Evolutionary conservation across 2,329 filamentous ascomycete genomes (phyloP).

Genomic region (Colletotrichum cordylinicola): DNA sequence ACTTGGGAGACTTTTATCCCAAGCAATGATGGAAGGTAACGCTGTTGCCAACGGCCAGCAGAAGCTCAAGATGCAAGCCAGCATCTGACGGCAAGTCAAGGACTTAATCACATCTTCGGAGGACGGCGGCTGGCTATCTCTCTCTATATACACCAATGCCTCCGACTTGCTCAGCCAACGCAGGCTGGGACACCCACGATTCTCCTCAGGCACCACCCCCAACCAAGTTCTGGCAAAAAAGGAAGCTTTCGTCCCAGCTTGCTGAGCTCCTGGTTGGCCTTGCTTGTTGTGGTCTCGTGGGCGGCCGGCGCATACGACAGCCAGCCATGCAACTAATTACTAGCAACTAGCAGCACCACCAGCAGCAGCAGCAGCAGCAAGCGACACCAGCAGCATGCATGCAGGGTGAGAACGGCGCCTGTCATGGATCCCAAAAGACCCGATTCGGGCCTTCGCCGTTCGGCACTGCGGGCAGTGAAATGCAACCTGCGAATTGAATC

Average conservation of each 20-base stretch:
- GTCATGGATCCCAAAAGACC: background rate
- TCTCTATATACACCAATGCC: background rate
- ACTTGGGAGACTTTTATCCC: background rate
- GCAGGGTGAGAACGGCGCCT: background rate
- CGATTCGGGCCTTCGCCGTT: background rate
- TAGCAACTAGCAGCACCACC: background rate
- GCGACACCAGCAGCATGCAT: background rate
- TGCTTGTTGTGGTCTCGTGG: background rate
- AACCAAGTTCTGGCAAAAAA: background rate
- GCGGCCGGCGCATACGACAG: background rate
- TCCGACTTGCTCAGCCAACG: background rate
- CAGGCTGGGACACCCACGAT: background rate
- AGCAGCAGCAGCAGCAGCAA: background rate
- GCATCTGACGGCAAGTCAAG: background rate
- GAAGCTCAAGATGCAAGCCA: background rate
- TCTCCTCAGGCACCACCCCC: background rate
- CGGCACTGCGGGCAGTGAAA: background rate
- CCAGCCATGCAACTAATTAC: background rate
- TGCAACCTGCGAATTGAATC: background rate
- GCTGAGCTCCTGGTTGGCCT: background rate
- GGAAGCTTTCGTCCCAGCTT: background rate
- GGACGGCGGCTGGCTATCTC: background rate
- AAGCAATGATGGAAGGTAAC: background rate
- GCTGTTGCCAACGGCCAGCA: background rate
- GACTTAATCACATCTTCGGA: background rate